Conservation (phyloP, 2,329 filamentous ascomycete genomes). For the Metarhizium robertsii region DNA sequence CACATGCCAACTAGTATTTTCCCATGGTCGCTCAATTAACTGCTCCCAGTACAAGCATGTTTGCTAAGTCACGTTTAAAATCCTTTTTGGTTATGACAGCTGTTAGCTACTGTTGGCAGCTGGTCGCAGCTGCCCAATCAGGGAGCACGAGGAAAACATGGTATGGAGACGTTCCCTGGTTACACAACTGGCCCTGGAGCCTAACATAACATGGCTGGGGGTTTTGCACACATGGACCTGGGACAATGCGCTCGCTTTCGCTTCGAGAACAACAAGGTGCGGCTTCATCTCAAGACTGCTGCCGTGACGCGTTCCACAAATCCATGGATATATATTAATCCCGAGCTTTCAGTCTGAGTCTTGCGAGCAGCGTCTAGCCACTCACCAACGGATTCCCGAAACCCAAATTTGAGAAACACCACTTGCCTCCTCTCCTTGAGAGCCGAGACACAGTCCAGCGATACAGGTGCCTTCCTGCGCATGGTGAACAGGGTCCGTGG, state of each 20-base stretch:
- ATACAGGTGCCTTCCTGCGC: background rate
- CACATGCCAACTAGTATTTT: background rate
- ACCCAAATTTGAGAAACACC: background rate
- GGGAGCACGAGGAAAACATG: background rate
- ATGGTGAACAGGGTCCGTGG: background rate
- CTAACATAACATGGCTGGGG: background rate
- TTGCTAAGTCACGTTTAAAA: background rate
- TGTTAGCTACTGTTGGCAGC: background rate
- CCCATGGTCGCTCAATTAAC: background rate
- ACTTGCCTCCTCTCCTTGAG: background rate
- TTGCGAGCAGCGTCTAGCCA: background rate
- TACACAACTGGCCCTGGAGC: background rate
- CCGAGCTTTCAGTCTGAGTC: background rate
- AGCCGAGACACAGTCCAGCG: background rate
- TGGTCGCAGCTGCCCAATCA: background rate
- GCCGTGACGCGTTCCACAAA: slow-evolving; percentile 2
- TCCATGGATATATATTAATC: background rate
- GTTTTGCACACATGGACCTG: background rate
- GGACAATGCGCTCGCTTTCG: slow-evolving; percentile 1
- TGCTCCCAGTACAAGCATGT: background rate
- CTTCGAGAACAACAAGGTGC: background rate
- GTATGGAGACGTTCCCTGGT: background rate
- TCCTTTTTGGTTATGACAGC: background rate
- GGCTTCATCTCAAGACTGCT: background rate
- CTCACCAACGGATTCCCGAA: background rate